Conservation (phyloP, 2,329 filamentous ascomycete genomes). For the Trichoderma lentiforme region DNA sequence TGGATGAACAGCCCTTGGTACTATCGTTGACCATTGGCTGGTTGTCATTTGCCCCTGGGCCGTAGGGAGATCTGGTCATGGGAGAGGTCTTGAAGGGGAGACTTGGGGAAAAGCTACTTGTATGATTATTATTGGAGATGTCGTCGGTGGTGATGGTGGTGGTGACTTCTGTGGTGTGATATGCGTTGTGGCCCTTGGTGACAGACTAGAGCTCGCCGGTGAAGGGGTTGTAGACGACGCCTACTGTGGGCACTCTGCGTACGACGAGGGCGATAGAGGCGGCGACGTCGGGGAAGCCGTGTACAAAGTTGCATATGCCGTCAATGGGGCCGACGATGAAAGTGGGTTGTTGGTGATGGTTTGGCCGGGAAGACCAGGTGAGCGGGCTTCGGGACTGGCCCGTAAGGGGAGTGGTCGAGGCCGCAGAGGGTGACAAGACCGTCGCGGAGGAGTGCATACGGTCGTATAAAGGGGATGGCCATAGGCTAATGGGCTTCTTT, state of each 20-base stretch:
- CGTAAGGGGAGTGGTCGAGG: slow-evolving; percentile 56
- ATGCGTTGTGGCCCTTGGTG: background rate
- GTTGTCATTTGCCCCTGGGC: background rate
- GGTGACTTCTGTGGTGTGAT: background rate
- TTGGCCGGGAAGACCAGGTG: slow-evolving; percentile 60
- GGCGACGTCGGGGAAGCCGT: background rate
- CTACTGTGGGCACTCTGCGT: background rate
- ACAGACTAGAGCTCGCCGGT: background rate
- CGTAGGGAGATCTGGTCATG: slow-evolving; percentile 21
- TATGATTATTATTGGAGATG: background rate
- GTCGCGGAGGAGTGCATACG: slow-evolving; percentile 75
- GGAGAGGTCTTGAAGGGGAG: background rate
- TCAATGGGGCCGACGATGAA: background rate
- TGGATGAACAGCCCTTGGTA: slow-evolving; percentile 29
- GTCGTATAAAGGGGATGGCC: slow-evolving; percentile 74
- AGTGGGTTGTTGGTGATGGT: background rate
- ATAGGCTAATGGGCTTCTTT: slow-evolving; percentile 93
- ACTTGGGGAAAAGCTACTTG: background rate
- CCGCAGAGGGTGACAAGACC: slow-evolving; percentile 46
- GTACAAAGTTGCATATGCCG: background rate
- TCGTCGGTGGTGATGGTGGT: background rate
- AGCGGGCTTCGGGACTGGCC: slow-evolving; percentile 73
- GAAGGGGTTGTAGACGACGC: background rate
- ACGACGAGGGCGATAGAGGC: background rate
- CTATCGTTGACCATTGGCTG: background rate